phyloP scores from a whole-genome alignment of 1,284 basidiomycete genomes.

The Cryptococcus floricola region DNA sequence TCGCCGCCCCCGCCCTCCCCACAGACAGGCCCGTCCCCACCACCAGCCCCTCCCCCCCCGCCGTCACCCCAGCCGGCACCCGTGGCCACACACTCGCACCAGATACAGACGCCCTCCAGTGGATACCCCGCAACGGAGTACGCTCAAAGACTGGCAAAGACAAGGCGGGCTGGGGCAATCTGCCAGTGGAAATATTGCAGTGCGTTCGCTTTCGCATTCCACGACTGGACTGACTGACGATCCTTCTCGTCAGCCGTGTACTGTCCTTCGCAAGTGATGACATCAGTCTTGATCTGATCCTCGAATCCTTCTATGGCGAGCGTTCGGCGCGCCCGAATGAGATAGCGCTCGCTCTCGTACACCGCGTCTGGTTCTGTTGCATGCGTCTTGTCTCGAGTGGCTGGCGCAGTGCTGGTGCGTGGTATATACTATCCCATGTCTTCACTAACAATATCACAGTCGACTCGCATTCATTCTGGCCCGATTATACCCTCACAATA shows the following conservation, averaged over 20 bases:
- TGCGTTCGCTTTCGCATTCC: slow-evolving; percentile 5
- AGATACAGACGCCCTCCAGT: not conserved
- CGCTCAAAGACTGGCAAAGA: slow-evolving; percentile 10
- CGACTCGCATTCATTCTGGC: slow-evolving; percentile 33
- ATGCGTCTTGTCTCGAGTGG: slow-evolving; percentile 20
- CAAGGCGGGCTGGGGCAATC: slow-evolving; percentile 15
- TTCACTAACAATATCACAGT: slow-evolving; percentile 11
- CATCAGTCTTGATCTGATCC: not conserved
- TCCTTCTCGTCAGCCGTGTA: slow-evolving; percentile 1
- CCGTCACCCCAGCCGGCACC: not conserved
- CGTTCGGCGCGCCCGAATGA: not conserved
- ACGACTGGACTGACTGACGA: not conserved
- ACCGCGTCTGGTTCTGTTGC: slow-evolving; percentile 13
- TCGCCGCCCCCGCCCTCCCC: not conserved
- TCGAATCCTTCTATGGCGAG: not conserved
- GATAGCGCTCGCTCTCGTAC: slow-evolving; percentile 9
- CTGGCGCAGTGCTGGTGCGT: slow-evolving; percentile 26
- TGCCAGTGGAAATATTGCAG: slow-evolving; percentile 16
- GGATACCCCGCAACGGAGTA: not conserved
- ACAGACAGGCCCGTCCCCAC: not conserved
- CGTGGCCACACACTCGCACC: not conserved
- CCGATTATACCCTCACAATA: slow-evolving; percentile 12
- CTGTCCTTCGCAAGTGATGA: slow-evolving; percentile 2
- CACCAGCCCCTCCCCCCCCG: not conserved
- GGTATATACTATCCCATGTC: not conserved